Conservation (phyloP, 306 rosid genomes). For the Casuarina equisetifolia region DNA sequence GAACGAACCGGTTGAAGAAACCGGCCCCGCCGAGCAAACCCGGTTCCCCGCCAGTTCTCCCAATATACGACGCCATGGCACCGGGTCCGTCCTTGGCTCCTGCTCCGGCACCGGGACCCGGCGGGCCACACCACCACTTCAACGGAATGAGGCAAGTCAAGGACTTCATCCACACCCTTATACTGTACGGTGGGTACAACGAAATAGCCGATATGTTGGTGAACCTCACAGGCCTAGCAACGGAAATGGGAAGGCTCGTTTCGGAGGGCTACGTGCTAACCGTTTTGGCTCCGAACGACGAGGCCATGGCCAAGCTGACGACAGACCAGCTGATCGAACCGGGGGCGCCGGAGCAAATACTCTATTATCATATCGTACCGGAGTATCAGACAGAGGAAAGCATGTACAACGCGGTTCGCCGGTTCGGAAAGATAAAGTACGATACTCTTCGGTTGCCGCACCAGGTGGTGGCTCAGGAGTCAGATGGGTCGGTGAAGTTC, state of each 20-base stretch:
- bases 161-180: conserved; percentile 32
- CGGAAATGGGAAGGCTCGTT: conserved; percentile 35
- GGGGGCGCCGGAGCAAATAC: conserved; percentile 38
- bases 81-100: conserved; percentile 35
- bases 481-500: conserved; percentile 38
- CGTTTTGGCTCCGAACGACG: conserved; percentile 37
- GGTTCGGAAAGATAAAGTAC: conserved; percentile 33
- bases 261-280: conserved; percentile 39
- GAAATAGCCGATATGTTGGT: conserved; percentile 36
- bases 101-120: conserved; percentile 37
- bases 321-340: conserved; percentile 37
- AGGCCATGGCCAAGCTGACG: conserved; percentile 40
- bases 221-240: conserved; percentile 30
- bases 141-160: conserved; percentile 31
- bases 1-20: conserved; percentile 32
- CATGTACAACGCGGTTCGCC: conserved; percentile 33
- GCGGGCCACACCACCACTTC: conserved; percentile 31
- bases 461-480: conserved; percentile 33
- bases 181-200: conserved; percentile 32
- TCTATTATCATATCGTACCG: conserved; percentile 31
- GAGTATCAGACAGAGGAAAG: conserved; percentile 42
- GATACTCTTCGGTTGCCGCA: conserved; percentile 31
- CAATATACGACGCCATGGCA: conserved; percentile 29
- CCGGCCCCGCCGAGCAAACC: conserved; percentile 25
- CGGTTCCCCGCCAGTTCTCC: conserved; percentile 32